phyloP scores from a whole-genome alignment of 1,284 basidiomycete genomes.

The Taiwanofungus camphoratus region DNA sequence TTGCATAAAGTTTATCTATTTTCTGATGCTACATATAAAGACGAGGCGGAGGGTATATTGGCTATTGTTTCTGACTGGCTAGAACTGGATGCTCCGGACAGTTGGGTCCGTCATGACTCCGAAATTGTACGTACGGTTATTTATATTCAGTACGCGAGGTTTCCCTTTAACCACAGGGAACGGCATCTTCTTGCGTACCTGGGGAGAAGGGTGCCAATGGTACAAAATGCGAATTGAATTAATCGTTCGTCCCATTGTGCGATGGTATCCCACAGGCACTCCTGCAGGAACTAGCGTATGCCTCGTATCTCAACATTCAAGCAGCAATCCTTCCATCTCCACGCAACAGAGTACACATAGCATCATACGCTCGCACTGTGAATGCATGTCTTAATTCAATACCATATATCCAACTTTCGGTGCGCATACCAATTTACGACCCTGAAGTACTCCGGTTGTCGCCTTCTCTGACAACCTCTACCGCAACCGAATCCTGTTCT shows the following conservation, averaged over 20 bases:
- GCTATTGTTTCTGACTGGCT: constrained; percentile 90
- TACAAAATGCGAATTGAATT: too few species aligned
- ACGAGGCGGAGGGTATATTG: constrained; percentile 79
- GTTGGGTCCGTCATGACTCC: constrained; percentile 93
- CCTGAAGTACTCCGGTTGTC: constrained; percentile 47
- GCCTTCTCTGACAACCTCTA: constrained; percentile 26
- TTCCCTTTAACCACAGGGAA: background rate
- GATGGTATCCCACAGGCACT: constrained; percentile 73
- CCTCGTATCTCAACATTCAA: constrained; percentile 85
- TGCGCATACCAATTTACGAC: constrained; percentile 83
- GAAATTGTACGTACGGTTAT: constrained; percentile 68
- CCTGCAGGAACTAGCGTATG: constrained; percentile 90
- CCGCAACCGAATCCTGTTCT: constrained; percentile 11
- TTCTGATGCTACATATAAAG: constrained; percentile 31
- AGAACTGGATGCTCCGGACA: constrained; percentile 88
- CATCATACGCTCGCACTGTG: constrained; percentile 91
- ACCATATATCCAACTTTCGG: constrained; percentile 71
- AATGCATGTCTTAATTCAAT: constrained; percentile 69
- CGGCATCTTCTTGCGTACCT: too few species aligned
- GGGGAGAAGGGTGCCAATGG: too few species aligned
- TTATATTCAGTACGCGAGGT: background rate
- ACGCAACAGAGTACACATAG: constrained; percentile 76
- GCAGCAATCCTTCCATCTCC: constrained; percentile 89
- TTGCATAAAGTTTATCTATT: constrained; percentile 3
- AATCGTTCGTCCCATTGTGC: too few species aligned